These are phyloP conservation scores for Aspergillus texensis DNA, from an alignment of 2,329 filamentous ascomycete genomes.

Conservation along the genomic window DNA sequence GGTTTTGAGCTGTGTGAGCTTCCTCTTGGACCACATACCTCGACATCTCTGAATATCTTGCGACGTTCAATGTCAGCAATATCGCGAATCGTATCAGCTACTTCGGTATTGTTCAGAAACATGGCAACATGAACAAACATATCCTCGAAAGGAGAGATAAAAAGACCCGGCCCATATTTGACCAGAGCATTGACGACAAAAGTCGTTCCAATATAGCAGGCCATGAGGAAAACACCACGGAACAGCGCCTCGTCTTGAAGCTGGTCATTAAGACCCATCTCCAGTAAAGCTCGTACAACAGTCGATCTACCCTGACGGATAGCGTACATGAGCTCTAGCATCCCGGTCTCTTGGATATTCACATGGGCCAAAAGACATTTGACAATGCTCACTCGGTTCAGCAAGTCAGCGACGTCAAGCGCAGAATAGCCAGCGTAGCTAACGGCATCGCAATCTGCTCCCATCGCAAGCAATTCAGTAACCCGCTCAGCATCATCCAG, in stretches of 20 bases:
- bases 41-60: neutral
- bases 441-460: conserved; percentile 13
- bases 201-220: conserved; percentile 11
- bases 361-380: conserved; percentile 13
- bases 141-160: conserved; percentile 26
- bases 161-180: conserved; percentile 34
- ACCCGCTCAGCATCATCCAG: conserved; percentile 9
- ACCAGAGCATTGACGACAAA: conserved; percentile 12
- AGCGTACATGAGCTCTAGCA: conserved; percentile 13
- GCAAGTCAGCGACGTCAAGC: conserved; percentile 17
- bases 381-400: conserved; percentile 9
- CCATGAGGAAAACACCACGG: conserved; percentile 10
- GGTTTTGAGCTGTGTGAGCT: no score
- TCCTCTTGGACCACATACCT: neutral
- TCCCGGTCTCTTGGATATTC: conserved; percentile 7
- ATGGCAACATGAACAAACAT: conserved; percentile 22
- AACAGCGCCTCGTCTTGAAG: conserved; percentile 6
- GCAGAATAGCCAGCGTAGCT: conserved; percentile 11
- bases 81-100: conserved; percentile 35
- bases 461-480: conserved; percentile 8
- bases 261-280: conserved; percentile 17
- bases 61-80: conserved; percentile 22
- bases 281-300: conserved; percentile 16
- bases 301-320: conserved; percentile 7
- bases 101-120: conserved; percentile 32